Base-by-base conservation (phyloP, 805 yeast species). In the Barnettozyma populi region DNA sequence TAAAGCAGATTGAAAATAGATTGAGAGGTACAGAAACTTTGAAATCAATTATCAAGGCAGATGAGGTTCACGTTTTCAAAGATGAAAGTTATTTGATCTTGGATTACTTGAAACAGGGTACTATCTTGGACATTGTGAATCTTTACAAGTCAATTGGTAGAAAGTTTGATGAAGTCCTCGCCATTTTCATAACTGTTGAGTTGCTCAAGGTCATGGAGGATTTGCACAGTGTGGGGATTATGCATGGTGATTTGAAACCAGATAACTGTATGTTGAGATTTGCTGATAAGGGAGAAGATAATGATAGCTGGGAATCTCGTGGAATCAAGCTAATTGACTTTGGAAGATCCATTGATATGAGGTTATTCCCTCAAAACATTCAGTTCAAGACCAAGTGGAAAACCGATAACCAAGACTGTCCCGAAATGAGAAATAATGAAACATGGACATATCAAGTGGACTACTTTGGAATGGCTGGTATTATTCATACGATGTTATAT, bases 241-340 rank as follows among this genome's bases (percentile, higher is more conserved):
- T 90, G 11, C 97, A 90, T 66, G 95, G 96, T 2, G 95, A 90
- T 61, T 64, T 90, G 46, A 86, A 85, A 59, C 84, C 96, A 0
- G 96, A 86, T 52, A 90, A 89, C 60, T 86, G 94, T 53, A 85
- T 90, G 95, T 59, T 88, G 0, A 65, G 85, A 36, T 71, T 85
- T 36, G 66, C 68, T 14, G 51, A 50, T 44, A 50, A 45, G 27
- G 65, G 45, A 43, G 57, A 50, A 35, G 47, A 57, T 16, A 74
- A 71, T 47, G 56, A 65, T 20, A 78, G 74, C 2, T 80, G 86
- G 86, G 45, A 56, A 19, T 52, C 63, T 2, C 75, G 78, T 48
- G 85, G 87, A 0, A 63, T 86, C 14, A 73, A 75, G 34, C 61
- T 90, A 39, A 85, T 89, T 53, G 96, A 89, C 65, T 90, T 86